These are phyloP conservation scores for Fraxinus cuspidata DNA, from an alignment of 257 asterid species.

Conservation along the genomic window DNA sequence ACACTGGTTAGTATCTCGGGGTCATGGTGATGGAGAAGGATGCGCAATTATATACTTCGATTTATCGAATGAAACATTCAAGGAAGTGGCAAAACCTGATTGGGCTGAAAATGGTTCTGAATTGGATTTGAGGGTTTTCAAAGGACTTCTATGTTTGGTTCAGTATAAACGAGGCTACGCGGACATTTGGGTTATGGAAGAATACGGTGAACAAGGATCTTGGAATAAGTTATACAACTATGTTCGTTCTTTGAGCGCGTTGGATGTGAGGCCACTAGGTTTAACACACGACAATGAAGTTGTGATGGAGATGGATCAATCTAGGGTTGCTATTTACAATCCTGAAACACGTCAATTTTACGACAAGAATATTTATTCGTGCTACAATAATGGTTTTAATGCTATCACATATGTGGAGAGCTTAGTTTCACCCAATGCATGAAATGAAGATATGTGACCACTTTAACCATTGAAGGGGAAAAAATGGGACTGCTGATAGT, in stretches of 20 bases:
- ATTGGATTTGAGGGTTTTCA: constrained; percentile 4
- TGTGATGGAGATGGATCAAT: not conserved
- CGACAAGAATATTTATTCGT: not conserved
- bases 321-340: not conserved
- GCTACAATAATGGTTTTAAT: not conserved
- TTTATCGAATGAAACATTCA: not conserved
- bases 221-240: not conserved
- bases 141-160: constrained; percentile 9
- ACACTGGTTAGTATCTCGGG: not conserved
- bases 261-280: constrained; percentile 4
- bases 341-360: not conserved
- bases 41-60: constrained; percentile 8
- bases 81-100: constrained; percentile 16
- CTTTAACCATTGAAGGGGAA: not conserved
- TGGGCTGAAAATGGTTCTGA: not conserved
- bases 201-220: not conserved
- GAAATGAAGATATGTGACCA: not conserved
- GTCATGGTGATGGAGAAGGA: not conserved
- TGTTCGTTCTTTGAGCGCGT: not conserved
- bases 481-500: too few relatives aligned
- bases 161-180: constrained; percentile 8
- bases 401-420: constrained; percentile 14
- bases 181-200: constrained; percentile 8
- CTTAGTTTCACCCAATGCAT: constrained; percentile 9
- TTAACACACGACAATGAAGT: not conserved